Conservation (phyloP, 352 stramenopile species). For the Globisporangium uncinulatum region DNA sequence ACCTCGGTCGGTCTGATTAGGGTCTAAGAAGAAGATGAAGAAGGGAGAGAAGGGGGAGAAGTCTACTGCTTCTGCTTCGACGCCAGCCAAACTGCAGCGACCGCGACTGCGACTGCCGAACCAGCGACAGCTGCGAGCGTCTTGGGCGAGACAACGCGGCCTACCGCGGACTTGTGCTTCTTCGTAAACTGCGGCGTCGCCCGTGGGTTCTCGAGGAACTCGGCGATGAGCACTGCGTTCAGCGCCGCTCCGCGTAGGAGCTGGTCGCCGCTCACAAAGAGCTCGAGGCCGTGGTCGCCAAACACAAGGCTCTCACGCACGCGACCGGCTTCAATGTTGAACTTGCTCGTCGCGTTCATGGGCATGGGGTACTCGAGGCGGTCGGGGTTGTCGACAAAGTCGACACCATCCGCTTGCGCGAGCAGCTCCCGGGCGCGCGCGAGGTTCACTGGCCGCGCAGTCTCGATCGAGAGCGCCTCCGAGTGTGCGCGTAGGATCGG, state of each 20-base stretch:
- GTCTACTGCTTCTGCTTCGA: constrained; percentile 44
- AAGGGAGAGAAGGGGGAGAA: no score
- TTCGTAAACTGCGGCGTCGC: constrained; percentile 61
- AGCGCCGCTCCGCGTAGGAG: constrained; percentile 95
- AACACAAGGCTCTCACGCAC: constrained; percentile 94
- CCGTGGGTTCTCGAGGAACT: constrained; percentile 80
- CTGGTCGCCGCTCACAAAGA: constrained; percentile 98
- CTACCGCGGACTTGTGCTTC: constrained; percentile 34
- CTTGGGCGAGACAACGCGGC: constrained; percentile 27
- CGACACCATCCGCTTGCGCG: constrained; percentile 87
- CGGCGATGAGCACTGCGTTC: constrained; percentile 97
- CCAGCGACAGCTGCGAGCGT: constrained; percentile 28
- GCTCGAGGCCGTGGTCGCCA: constrained; percentile 94
- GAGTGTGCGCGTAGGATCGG: constrained; percentile 96
- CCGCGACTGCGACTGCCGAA: constrained; percentile 31
- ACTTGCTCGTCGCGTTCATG: constrained; percentile 95
- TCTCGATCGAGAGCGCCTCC: constrained; percentile 95
- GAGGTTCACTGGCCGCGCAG: constrained; percentile 84
- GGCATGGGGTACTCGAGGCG: constrained; percentile 95
- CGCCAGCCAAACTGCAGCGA: constrained; percentile 25
- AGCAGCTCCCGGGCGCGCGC: constrained; percentile 81
- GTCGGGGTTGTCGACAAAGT: constrained; percentile 89
- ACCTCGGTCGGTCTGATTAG: no score
- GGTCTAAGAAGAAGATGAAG: no score
- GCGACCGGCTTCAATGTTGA: constrained; percentile 97